phyloP scores from a whole-genome alignment of 345 rosid genomes.

The Lepidium africanum region DNA sequence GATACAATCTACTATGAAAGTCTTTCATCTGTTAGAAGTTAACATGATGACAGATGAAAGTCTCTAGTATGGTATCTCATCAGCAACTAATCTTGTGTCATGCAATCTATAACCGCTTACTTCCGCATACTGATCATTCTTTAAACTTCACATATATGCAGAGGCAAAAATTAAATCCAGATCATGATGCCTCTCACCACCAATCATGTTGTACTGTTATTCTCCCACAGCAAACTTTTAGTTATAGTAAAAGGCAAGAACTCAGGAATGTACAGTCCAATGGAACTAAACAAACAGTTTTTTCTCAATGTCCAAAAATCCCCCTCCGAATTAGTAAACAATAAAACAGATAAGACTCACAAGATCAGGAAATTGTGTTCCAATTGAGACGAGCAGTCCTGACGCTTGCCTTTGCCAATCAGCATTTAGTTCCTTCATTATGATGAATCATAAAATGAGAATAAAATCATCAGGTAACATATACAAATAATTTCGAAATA shows the following conservation, averaged over 20 bases:
- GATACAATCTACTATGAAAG: not conserved
- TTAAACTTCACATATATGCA: not conserved
- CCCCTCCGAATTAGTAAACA: not conserved
- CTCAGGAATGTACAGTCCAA: not conserved
- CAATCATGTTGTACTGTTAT: not conserved
- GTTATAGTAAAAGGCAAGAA: not conserved
- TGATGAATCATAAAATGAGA: conserved; percentile 6
- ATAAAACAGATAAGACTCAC: conserved; percentile 36
- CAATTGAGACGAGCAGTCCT: conserved; percentile 81
- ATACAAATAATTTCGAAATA: not conserved
- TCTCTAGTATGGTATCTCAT: not conserved
- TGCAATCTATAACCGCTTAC: conserved; percentile 10
- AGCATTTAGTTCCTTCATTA: conserved; percentile 63
- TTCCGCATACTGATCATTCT: conserved; percentile 5
- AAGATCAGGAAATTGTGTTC: conserved; percentile 87
- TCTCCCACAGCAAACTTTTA: not conserved
- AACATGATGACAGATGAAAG: conserved; percentile 5
- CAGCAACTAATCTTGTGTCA: not conserved
- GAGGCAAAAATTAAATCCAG: not conserved
- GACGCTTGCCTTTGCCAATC: conserved; percentile 97
- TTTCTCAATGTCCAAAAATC: not conserved
- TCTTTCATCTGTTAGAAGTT: not conserved
- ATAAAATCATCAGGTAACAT: not conserved
- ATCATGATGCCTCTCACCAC: not conserved
- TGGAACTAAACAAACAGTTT: conserved; percentile 5